Percentiles rank a stretch among this genome's conserved stretches.
These are phyloP conservation scores for Cytospora chrysosperma DNA, from an alignment of 2,329 filamentous ascomycete species.

Conservation along the genomic window DNA sequence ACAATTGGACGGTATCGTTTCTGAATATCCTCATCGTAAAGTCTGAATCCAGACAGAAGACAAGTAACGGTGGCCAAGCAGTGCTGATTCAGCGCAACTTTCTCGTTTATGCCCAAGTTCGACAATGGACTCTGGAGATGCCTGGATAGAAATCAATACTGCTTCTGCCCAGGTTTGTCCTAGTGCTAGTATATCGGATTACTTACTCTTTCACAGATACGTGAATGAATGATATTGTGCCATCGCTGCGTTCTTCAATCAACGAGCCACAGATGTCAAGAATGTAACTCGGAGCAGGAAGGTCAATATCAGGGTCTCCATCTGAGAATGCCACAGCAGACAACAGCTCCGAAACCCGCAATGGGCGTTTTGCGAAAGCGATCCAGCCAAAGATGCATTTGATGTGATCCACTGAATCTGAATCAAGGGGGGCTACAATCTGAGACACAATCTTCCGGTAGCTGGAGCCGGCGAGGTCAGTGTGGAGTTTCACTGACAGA, in stretches of 20 bases:
- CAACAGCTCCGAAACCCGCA: conserved; percentile 34
- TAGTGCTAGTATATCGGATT: background rate
- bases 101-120: conserved; percentile 16
- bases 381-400: conserved; percentile 37
- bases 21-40: conserved; percentile 12
- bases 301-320: conserved; percentile 5
- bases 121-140: conserved; percentile 23
- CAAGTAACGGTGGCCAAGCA: conserved; percentile 28
- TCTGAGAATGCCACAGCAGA: conserved; percentile 35
- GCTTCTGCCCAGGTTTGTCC: background rate
- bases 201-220: conserved; percentile 32
- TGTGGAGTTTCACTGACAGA: background rate
- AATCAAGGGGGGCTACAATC: conserved; percentile 29
- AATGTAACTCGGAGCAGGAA: conserved; percentile 29
- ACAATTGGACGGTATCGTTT: conserved; percentile 25
- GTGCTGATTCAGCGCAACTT: conserved; percentile 25
- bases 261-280: conserved; percentile 29
- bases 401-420: conserved; percentile 31
- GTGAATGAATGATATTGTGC: conserved; percentile 31
- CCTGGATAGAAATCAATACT: background rate
- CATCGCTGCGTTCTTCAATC: conserved; percentile 29
- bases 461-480: conserved; percentile 23
- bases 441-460: conserved; percentile 33
- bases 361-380: conserved; percentile 36
- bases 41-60: conserved; percentile 28